phyloP scores from a whole-genome alignment of 2,329 filamentous ascomycete genomes.

The Diaporthe sp. region DNA sequence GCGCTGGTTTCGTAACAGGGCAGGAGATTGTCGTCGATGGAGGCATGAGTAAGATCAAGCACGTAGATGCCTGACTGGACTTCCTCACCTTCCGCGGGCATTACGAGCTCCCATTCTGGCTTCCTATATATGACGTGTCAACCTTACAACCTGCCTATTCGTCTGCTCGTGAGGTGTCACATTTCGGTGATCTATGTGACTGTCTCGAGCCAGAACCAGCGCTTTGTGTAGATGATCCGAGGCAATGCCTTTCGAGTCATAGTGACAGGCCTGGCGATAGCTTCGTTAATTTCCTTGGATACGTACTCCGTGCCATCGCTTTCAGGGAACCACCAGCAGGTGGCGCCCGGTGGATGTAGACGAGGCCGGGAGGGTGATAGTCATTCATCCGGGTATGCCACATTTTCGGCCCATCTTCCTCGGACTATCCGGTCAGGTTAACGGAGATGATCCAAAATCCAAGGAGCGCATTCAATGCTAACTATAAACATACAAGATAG shows the following conservation, averaged over 20 bases:
- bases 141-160: background rate
- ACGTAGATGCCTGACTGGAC: slow-evolving; percentile 33
- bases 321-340: background rate
- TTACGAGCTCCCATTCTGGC: background rate
- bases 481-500: slow-evolving; percentile 64
- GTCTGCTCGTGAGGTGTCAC: background rate
- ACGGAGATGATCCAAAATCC: background rate
- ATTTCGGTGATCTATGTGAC: background rate
- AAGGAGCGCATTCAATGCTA: too few species aligned
- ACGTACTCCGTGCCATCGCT: background rate
- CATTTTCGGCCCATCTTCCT: background rate
- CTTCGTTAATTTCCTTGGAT: background rate
- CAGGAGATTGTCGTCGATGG: slow-evolving; percentile 47
- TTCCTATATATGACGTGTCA: background rate
- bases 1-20: slow-evolving; percentile 47
- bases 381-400: too few species aligned
- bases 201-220: background rate
- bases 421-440: background rate
- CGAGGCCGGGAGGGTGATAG: background rate
- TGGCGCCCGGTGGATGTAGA: background rate
- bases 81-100: background rate
- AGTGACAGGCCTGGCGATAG: background rate
- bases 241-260: background rate
- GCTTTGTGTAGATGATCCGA: background rate
- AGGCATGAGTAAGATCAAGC: slow-evolving; percentile 46